Conservation (phyloP, 169 alveolate species). For the Plasmodium billcollinsi region DNA sequence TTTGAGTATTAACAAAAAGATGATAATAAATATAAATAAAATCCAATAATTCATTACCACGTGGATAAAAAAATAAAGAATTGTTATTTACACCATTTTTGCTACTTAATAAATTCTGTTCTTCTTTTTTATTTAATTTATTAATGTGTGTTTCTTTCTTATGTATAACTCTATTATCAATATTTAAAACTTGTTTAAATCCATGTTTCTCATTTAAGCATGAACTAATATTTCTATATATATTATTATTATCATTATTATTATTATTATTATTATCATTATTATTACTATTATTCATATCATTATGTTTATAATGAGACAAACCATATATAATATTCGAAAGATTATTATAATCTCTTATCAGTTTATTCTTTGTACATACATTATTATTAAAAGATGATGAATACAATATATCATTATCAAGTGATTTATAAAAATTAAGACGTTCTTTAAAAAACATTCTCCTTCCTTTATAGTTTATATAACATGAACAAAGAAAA, state of each 20-base stretch:
- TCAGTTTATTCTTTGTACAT: conserved; percentile 1
- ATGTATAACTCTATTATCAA: too few relatives aligned
- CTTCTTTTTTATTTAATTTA: too few relatives aligned
- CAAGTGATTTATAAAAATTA: conserved; percentile 1
- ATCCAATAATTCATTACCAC: conserved; percentile 55
- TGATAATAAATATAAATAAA: conserved; percentile 32
- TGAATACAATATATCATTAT: too few relatives aligned
- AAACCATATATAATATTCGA: conserved; percentile 44
- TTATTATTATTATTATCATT: neutral
- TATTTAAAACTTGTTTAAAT: neutral
- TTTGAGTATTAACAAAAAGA: conserved; percentile 15
- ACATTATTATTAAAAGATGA: neutral
- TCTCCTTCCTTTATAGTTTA: neutral
- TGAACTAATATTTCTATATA: neutral
- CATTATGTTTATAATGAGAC: conserved; percentile 2
- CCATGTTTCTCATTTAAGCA: neutral
- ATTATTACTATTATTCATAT: neutral
- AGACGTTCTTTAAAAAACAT: conserved; percentile 11
- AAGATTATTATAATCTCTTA: conserved; percentile 21
- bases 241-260: neutral
- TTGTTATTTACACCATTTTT: neutral
- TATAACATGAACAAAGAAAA: conserved; percentile 46
- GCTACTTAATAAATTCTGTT: neutral
- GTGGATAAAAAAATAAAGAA: conserved; percentile 33
- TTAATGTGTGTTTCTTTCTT: too few relatives aligned